phyloP scores from a whole-genome alignment of 1,139 yeast species.

The Diutina catenulata region DNA sequence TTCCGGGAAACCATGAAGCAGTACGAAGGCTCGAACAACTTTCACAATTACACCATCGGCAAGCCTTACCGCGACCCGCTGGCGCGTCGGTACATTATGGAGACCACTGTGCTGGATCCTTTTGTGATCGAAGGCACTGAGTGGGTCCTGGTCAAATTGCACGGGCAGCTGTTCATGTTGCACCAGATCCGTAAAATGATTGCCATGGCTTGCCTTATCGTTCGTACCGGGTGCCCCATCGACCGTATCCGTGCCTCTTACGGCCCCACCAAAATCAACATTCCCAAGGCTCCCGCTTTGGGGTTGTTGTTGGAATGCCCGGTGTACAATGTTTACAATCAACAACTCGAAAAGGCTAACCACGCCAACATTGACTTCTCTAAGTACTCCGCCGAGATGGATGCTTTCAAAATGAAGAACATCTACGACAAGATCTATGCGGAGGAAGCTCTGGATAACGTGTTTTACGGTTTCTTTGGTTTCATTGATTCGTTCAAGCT shows the following conservation, averaged over 20 bases:
- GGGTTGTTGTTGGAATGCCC: slow-evolving; percentile 88
- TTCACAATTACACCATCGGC: slow-evolving; percentile 90
- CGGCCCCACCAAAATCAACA: slow-evolving; percentile 60
- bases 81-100: slow-evolving; percentile 71
- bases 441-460: slow-evolving; percentile 80
- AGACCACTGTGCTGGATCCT: slow-evolving; percentile 76
- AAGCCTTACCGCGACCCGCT: slow-evolving; percentile 81
- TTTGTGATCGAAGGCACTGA: slow-evolving; percentile 88
- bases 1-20: slow-evolving; percentile 60
- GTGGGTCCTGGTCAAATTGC: slow-evolving; percentile 93
- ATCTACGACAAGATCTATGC: slow-evolving; percentile 87
- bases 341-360: slow-evolving; percentile 62
- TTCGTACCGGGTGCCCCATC: slow-evolving; percentile 77
- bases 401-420: slow-evolving; percentile 73
- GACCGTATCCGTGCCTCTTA: slow-evolving; percentile 72
- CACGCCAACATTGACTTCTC: slow-evolving; percentile 64
- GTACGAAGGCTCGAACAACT: slow-evolving; percentile 84
- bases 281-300: slow-evolving; percentile 96
- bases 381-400: slow-evolving; percentile 60
- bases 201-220: slow-evolving; percentile 81
- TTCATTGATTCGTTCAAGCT: slow-evolving; percentile 67
- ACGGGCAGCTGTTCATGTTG: slow-evolving; percentile 96
- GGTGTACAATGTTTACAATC: slow-evolving; percentile 78
- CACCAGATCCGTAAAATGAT: slow-evolving; percentile 98
- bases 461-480: slow-evolving; percentile 79